These are phyloP conservation scores for Quercus dentata DNA, from an alignment of 306 rosid genomes.

Conservation along the genomic window DNA sequence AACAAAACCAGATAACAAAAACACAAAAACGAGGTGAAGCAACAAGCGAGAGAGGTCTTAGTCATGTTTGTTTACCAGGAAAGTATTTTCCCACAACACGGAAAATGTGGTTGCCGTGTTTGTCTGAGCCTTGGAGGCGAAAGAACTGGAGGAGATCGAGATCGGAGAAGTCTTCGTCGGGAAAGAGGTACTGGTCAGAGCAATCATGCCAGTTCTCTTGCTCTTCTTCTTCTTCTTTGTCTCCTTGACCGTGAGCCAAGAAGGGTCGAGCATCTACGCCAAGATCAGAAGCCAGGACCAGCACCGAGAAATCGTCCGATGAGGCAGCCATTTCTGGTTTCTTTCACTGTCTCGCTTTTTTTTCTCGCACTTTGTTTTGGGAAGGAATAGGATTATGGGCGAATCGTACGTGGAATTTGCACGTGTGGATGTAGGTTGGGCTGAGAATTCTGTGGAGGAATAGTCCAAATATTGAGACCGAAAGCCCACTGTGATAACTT, in stretches of 20 bases:
- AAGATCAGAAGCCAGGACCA: constrained; percentile 71
- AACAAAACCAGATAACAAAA: not conserved
- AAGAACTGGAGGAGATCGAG: constrained; percentile 76
- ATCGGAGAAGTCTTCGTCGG: constrained; percentile 94
- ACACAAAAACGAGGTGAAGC: not conserved
- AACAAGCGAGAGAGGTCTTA: not conserved
- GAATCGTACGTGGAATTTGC: not conserved
- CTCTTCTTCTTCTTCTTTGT: constrained; percentile 35
- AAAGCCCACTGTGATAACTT: not conserved
- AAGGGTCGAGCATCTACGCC: constrained; percentile 82
- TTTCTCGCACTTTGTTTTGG: not conserved
- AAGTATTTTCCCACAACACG: constrained; percentile 82
- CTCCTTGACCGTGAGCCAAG: constrained; percentile 24
- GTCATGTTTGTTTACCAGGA: constrained; percentile 58
- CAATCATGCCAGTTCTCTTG: constrained; percentile 84
- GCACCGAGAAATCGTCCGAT: constrained; percentile 80
- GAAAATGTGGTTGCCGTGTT: constrained; percentile 49
- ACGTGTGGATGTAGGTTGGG: not conserved
- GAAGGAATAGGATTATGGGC: not conserved
- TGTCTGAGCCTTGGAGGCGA: constrained; percentile 67
- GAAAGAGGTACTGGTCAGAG: constrained; percentile 47
- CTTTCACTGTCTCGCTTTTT: not conserved
- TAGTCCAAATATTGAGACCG: not conserved
- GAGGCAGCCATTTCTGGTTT: constrained; percentile 53
- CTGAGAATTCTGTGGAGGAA: not conserved